Evolutionary conservation across 805 yeast genomes (phyloP).

Genomic region (Wickerhamiella occidentalis): DNA sequence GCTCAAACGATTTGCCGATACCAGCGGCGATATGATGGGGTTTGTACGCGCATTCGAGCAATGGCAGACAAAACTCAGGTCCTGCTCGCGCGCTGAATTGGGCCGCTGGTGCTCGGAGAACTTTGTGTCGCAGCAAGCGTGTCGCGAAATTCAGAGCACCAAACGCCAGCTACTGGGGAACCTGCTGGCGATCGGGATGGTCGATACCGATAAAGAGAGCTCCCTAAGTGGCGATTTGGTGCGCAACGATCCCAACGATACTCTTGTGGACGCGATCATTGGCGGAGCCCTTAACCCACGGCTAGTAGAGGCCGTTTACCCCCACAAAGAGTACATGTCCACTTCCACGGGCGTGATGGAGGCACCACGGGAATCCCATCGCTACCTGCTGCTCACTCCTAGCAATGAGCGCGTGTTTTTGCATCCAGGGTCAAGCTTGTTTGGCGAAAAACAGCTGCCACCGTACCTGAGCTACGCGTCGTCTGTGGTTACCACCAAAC

Average conservation of each 20-base stretch:
- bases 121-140: constrained; percentile 46
- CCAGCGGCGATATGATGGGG: constrained; percentile 67
- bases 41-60: constrained; percentile 46
- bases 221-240: constrained; percentile 16
- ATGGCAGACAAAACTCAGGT: constrained; percentile 32
- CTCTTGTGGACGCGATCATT: constrained; percentile 51
- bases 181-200: constrained; percentile 67
- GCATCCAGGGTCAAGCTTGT: constrained; percentile 76
- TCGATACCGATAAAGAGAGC: constrained; percentile 41
- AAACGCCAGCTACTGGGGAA: constrained; percentile 55
- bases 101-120: constrained; percentile 44
- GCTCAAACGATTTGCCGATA: constrained; percentile 20
- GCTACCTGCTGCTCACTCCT: constrained; percentile 60
- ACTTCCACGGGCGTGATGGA: constrained; percentile 71
- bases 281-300: constrained; percentile 80
- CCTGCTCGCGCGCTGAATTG: constrained; percentile 23
- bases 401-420: constrained; percentile 63
- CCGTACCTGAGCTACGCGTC: constrained; percentile 53
- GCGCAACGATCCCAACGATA: constrained; percentile 40
- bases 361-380: constrained; percentile 68
- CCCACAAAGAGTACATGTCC: constrained; percentile 63
- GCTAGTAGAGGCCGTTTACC: constrained; percentile 65
- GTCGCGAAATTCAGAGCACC: constrained; percentile 62
- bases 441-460: constrained; percentile 35
- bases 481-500: constrained; percentile 46